Evolutionary conservation across 2,329 filamentous ascomycete genomes (phyloP).

Genomic region (Talaromyces pinophilus): DNA sequence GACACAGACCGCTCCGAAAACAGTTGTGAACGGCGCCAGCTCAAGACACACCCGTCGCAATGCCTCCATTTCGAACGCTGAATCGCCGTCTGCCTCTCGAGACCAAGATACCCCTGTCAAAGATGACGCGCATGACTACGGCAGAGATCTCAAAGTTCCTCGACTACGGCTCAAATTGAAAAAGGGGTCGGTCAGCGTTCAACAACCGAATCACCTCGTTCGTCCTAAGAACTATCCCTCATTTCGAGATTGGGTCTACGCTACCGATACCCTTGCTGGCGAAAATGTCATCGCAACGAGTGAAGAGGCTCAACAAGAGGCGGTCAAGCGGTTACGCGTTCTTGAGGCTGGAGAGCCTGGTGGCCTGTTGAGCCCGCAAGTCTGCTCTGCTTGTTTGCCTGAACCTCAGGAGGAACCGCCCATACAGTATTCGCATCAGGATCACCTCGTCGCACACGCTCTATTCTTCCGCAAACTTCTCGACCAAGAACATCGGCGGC

Average conservation of each 20-base stretch:
- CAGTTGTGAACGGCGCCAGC: conserved; percentile 29
- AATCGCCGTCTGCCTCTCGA: conserved; percentile 25
- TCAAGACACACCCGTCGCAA: conserved; percentile 32
- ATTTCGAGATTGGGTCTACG: conserved; percentile 65
- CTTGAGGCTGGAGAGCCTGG: conserved; percentile 73
- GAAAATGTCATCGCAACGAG: conserved; percentile 54
- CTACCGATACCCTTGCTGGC: conserved; percentile 49
- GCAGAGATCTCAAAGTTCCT: conserved; percentile 25
- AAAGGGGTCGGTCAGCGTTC: conserved; percentile 52
- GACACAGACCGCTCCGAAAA: conserved; percentile 34
- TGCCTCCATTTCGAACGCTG: conserved; percentile 29
- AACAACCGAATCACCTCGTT: conserved; percentile 55
- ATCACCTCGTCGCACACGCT: conserved; percentile 79
- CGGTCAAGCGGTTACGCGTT: conserved; percentile 66
- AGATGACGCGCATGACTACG: conserved; percentile 26
- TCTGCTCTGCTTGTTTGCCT: conserved; percentile 71
- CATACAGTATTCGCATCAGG: conserved; percentile 80
- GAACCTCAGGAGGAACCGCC: conserved; percentile 73
- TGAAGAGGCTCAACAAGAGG: conserved; percentile 68
- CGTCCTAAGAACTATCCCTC: conserved; percentile 50
- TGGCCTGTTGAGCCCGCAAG: conserved; percentile 69
- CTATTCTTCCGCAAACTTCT: conserved; percentile 79
- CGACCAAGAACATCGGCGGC: conserved; percentile 73
- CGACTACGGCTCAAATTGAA: conserved; percentile 52
- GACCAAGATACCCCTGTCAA: conserved; percentile 26